Evolutionary conservation across 1,139 yeast species (phyloP).

Genomic region (Hyphopichia fennica): DNA sequence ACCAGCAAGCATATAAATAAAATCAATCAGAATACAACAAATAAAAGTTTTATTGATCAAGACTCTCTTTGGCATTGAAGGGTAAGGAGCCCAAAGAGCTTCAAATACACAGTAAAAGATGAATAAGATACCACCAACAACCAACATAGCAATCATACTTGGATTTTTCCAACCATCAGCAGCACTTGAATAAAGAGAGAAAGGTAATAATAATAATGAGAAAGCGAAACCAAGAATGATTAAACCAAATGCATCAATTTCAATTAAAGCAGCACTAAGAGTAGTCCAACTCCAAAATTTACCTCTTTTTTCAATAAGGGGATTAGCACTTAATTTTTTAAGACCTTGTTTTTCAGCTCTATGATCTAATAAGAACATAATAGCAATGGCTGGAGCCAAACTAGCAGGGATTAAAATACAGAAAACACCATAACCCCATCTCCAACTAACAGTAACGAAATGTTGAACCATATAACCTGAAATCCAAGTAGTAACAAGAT

Average conservation of each 20-base stretch:
- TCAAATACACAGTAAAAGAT: slow-evolving; percentile 25
- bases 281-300: slow-evolving; percentile 5
- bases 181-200: slow-evolving; percentile 26
- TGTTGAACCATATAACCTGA: slow-evolving; percentile 29
- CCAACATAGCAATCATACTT: slow-evolving; percentile 37
- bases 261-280: slow-evolving; percentile 16
- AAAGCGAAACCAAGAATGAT: slow-evolving; percentile 28
- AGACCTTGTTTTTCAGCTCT: slow-evolving; percentile 18
- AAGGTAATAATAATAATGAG: slow-evolving; percentile 26
- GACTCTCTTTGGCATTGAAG: slow-evolving; percentile 33
- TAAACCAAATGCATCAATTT: slow-evolving; percentile 28
- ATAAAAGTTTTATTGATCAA: slow-evolving; percentile 31
- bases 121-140: slow-evolving; percentile 30
- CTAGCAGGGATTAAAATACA: slow-evolving; percentile 33
- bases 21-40: slow-evolving; percentile 25
- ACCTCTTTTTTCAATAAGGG: slow-evolving; percentile 1
- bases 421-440: slow-evolving; percentile 42
- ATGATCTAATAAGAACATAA: slow-evolving; percentile 26
- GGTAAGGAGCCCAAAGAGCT: slow-evolving; percentile 25
- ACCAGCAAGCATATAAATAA: slow-evolving; percentile 25
- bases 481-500: slow-evolving; percentile 30
- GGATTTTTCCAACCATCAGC: slow-evolving; percentile 31
- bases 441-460: slow-evolving; percentile 26
- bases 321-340: slow-evolving; percentile 8
- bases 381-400: slow-evolving; percentile 23